Conservation (phyloP, 495 filamentous ascomycete genomes). For the Neurospora sp. region DNA sequence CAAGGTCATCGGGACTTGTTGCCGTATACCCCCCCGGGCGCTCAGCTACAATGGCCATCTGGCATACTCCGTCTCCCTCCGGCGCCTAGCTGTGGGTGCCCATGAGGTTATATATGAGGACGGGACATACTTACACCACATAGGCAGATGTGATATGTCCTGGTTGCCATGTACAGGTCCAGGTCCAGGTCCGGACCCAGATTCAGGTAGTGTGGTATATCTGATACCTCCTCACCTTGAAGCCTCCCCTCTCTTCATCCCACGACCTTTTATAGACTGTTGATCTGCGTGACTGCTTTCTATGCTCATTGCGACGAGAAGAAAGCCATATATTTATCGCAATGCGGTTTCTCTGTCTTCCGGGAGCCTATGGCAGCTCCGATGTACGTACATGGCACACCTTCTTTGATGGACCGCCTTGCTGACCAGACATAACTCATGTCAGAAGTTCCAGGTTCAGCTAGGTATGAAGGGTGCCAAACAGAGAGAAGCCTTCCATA, state of each 20-base stretch:
- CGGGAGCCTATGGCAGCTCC: conserved; percentile 40
- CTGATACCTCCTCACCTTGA: not conserved
- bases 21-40: not conserved
- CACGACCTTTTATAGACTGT: not conserved
- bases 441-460: conserved; percentile 44
- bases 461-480: conserved; percentile 23
- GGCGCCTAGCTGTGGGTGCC: not conserved
- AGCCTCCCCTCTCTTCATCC: not conserved
- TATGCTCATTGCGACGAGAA: not conserved
- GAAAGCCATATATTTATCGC: conserved; percentile 4
- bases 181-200: not conserved
- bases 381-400: conserved; percentile 30
- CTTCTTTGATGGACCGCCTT: not conserved
- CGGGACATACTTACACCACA: not conserved
- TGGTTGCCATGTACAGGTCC: not conserved
- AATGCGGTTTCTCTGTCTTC: conserved; percentile 35
- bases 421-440: conserved; percentile 1
- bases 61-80: not conserved
- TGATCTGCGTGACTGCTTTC: not conserved
- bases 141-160: not conserved
- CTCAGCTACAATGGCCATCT: not conserved
- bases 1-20: not conserved
- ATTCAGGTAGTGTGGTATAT: not conserved
- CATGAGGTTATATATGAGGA: not conserved
- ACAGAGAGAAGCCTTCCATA: not conserved